Conservation (phyloP, 257 asterid genomes). For the Fraxinus excelsior region DNA sequence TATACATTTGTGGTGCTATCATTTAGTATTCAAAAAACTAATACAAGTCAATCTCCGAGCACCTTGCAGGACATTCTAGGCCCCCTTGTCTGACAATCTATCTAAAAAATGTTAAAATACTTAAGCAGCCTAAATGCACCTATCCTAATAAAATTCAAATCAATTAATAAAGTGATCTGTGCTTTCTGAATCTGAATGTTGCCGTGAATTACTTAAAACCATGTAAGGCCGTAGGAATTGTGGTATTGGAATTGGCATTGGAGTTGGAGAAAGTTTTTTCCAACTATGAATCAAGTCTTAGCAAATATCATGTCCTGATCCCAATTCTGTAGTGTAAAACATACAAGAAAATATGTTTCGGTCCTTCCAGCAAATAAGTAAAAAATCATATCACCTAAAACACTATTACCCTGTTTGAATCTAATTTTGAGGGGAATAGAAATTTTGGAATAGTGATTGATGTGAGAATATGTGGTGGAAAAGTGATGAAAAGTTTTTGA, state of each 20-base stretch:
- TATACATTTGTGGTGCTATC: constrained; percentile 2
- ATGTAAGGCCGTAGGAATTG: not conserved
- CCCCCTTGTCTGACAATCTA: not conserved
- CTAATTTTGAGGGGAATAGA: too few species aligned
- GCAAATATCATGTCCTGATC: not conserved
- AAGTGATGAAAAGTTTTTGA: too few species aligned
- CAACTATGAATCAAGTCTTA: not conserved
- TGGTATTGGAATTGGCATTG: not conserved
- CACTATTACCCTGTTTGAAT: too few species aligned
- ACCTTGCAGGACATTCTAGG: not conserved
- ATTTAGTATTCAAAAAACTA: not conserved
- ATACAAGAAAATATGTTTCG: not conserved
- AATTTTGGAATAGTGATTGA: too few species aligned
- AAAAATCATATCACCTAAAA: too few species aligned
- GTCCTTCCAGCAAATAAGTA: not conserved
- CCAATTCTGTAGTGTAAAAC: not conserved
- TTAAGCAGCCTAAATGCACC: not conserved
- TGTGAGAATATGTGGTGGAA: too few species aligned
- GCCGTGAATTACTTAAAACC: not conserved
- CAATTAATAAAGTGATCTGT: not conserved
- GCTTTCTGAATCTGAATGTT: not conserved
- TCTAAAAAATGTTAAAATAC: not conserved
- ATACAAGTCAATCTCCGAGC: not conserved
- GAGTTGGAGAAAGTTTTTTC: not conserved
- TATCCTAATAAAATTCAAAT: not conserved